These are phyloP conservation scores for Fusarium sp. DNA, from an alignment of 2,329 filamentous ascomycete genomes.

Conservation along the genomic window DNA sequence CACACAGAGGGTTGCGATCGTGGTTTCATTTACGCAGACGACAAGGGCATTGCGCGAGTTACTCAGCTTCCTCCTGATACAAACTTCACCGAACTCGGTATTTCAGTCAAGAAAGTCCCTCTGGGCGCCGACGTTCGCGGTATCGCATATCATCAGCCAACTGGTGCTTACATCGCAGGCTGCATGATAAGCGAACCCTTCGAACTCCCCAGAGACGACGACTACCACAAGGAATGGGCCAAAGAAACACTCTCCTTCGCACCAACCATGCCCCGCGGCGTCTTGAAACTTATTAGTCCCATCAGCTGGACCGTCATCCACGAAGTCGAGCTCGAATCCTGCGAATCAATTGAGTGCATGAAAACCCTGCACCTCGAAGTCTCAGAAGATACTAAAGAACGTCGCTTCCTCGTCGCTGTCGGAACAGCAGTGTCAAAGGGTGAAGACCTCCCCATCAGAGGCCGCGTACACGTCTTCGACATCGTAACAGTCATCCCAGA, in stretches of 20 bases:
- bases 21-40: slow-evolving; percentile 86
- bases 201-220: slow-evolving; percentile 86
- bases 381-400: slow-evolving; percentile 90
- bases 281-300: slow-evolving; percentile 83
- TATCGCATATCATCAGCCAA: slow-evolving; percentile 80
- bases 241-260: slow-evolving; percentile 73
- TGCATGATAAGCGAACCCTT: slow-evolving; percentile 78
- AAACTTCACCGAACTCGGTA: slow-evolving; percentile 79
- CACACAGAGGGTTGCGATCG: slow-evolving; percentile 81
- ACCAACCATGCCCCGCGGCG: slow-evolving; percentile 77
- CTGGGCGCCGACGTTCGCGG: slow-evolving; percentile 77
- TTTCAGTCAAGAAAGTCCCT: slow-evolving; percentile 78
- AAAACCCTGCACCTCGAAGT: slow-evolving; percentile 88
- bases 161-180: slow-evolving; percentile 80
- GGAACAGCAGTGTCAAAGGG: slow-evolving; percentile 89
- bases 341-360: slow-evolving; percentile 83
- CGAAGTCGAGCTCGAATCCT: slow-evolving; percentile 76
- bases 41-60: slow-evolving; percentile 77
- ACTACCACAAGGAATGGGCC: slow-evolving; percentile 84
- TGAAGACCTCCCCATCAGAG: slow-evolving; percentile 88
- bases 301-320: slow-evolving; percentile 84
- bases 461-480: slow-evolving; percentile 90
- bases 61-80: slow-evolving; percentile 75
- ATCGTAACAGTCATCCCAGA: slow-evolving; percentile 92
- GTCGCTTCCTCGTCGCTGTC: slow-evolving; percentile 83